Base-by-base conservation (phyloP, 2,329 filamentous ascomycete species). In the Trichoderma sp. region DNA sequence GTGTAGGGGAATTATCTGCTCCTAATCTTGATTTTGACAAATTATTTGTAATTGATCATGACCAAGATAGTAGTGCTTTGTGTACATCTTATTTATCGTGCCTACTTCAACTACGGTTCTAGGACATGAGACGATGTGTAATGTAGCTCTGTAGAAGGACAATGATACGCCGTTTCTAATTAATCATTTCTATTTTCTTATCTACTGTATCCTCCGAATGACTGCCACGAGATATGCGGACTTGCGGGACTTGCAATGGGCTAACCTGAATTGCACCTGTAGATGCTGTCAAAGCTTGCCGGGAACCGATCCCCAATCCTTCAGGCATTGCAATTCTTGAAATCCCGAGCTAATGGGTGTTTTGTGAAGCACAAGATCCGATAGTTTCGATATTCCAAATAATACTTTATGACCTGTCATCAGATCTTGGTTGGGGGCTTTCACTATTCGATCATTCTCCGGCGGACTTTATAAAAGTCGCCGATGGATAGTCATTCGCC, bases 311-410 rank as follows among this genome's bases (percentile, higher is more conserved):
- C 4, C 47, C 47, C 20, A 20, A 23, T 53, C 20, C 5, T 23
- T 53, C 47, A 7, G n/a, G 2, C 20, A 13, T 53, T 6, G 11
- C 1, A 5, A 23, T 50, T 4, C 9, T 53, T 23, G 20, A 6
- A 6, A 6, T 3, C 0, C 5, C 3, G 11, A 13, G 47, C 20
- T 53, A 23, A 1, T 23, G 0, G 3, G 20, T 6, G 3, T 12
- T 23, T 8, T 23, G 4, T 13, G 11, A 53, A 20, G n/a, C n/a
- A 5, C 43, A 50, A 13, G 47, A 53, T 53, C 26, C 26, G 26
- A 3, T 26, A 26, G 26, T 26, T 26, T 26, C 26, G 26, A 26
- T 26, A 26, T 26, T 26, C 26, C 26, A 26, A 26, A 26, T 26
- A 26, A 26, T 26, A 26, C 26, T 26, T 26, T 26, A 26, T 26